phyloP scores from a whole-genome alignment of 2,329 filamentous ascomycete species.

The Diaporthe helianthi region DNA sequence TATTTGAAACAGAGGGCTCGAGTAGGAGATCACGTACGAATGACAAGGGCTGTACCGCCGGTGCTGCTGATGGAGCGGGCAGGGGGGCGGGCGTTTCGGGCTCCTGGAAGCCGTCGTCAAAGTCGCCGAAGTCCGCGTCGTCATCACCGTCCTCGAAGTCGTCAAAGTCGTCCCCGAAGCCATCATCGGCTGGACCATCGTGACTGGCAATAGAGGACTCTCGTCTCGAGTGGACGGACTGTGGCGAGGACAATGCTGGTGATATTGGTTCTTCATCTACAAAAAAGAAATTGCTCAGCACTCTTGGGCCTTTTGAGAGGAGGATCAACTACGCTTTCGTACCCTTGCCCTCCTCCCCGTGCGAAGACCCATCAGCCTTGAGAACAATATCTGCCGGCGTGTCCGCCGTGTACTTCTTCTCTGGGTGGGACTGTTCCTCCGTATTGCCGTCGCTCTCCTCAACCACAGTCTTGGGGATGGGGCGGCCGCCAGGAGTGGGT shows the following conservation, averaged over 20 bases:
- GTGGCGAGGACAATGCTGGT: slow-evolving; percentile 43
- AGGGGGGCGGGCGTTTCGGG: slow-evolving; percentile 57
- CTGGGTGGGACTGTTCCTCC: slow-evolving; percentile 52
- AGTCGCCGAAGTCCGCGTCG: slow-evolving; percentile 70
- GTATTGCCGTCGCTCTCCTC: slow-evolving; percentile 57
- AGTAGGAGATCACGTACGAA: slow-evolving; percentile 39
- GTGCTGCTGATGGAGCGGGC: slow-evolving; percentile 40
- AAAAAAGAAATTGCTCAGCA: slow-evolving; percentile 44
- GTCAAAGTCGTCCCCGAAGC: slow-evolving; percentile 67
- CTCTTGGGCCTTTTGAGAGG: slow-evolving; percentile 33
- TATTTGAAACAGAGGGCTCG: background rate
- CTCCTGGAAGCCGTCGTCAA: slow-evolving; percentile 75
- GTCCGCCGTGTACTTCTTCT: slow-evolving; percentile 57
- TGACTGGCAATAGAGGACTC: slow-evolving; percentile 41
- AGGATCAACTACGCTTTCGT: slow-evolving; percentile 45
- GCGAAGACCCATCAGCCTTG: slow-evolving; percentile 52
- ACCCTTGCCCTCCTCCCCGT: slow-evolving; percentile 44
- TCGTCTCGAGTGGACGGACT: slow-evolving; percentile 43
- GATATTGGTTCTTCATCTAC: slow-evolving; percentile 48
- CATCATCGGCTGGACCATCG: slow-evolving; percentile 41
- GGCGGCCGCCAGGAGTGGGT: slow-evolving; percentile 46
- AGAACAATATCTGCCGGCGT: slow-evolving; percentile 60
- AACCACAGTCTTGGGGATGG: slow-evolving; percentile 60
- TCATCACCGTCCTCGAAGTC: slow-evolving; percentile 67
- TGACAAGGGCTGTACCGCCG: slow-evolving; percentile 39